These are phyloP conservation scores for Rhodotorula mucilaginosa DNA, from an alignment of 1,284 basidiomycete species.

Conservation along the genomic window DNA sequence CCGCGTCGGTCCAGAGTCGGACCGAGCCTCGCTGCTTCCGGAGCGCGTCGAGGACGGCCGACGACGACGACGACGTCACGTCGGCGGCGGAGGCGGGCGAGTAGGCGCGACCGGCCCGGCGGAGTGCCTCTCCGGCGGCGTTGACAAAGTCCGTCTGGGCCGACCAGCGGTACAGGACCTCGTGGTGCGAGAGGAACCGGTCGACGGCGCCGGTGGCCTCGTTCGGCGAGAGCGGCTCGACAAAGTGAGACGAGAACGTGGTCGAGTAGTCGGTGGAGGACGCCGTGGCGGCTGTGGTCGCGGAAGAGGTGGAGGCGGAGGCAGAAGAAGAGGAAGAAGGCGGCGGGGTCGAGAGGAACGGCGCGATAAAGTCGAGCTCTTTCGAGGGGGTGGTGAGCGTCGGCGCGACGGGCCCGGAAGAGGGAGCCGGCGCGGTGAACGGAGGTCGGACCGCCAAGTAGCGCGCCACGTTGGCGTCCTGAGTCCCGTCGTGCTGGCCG, in stretches of 20 bases:
- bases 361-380: constrained; percentile 27
- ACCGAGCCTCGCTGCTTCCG: constrained; percentile 16
- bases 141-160: constrained; percentile 24
- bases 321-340: not conserved
- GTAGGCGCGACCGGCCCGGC: constrained; percentile 17
- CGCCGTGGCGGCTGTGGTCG: not conserved
- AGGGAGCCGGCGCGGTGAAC: constrained; percentile 13
- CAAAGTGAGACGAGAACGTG: constrained; percentile 29
- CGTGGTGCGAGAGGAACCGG: constrained; percentile 33
- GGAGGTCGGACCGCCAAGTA: constrained; percentile 38
- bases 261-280: constrained; percentile 12
- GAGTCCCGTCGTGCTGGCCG: constrained; percentile 26
- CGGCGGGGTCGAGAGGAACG: constrained; percentile 12
- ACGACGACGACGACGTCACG: not conserved
- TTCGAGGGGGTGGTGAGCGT: not conserved
- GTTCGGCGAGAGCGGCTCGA: constrained; percentile 34
- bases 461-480: constrained; percentile 19
- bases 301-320: constrained; percentile 5
- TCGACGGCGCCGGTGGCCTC: constrained; percentile 27
- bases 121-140: constrained; percentile 20
- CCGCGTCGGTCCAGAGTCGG: constrained; percentile 32
- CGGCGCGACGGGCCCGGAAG: not conserved
- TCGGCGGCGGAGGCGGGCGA: not conserved
- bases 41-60: not conserved
- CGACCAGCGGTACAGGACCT: constrained; percentile 25